phyloP scores from a whole-genome alignment of 2,329 filamentous ascomycete genomes.

The Plectosphaerella sp. region DNA sequence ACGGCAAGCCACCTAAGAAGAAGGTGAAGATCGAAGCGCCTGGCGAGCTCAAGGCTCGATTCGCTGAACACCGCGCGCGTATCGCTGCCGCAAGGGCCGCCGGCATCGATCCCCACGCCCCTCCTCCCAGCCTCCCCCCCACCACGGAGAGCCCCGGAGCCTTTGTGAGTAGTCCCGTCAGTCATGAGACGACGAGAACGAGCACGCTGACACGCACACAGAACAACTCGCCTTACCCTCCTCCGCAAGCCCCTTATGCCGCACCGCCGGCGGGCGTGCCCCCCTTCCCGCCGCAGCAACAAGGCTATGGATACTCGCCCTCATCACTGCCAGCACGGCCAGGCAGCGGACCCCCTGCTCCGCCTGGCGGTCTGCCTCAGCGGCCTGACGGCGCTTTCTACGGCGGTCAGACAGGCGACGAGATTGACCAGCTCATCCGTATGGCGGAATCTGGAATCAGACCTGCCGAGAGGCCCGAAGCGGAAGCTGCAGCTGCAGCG shows the following conservation, averaged over 20 bases:
- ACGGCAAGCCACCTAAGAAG: conserved; percentile 62
- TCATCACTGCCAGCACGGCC: conserved; percentile 43
- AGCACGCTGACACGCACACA: conserved; percentile 14
- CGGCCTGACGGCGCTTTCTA: conserved; percentile 31
- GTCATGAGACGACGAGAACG: neutral
- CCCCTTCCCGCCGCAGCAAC: conserved; percentile 8
- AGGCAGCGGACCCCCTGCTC: conserved; percentile 29
- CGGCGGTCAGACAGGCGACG: conserved; percentile 44
- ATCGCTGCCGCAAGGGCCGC: conserved; percentile 56
- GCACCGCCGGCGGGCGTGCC: conserved; percentile 24
- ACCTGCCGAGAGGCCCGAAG: conserved; percentile 35
- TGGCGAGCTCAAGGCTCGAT: conserved; percentile 73
- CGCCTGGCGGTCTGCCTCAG: conserved; percentile 37
- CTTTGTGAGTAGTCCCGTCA: conserved; percentile 49
- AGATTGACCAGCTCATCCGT: conserved; percentile 62
- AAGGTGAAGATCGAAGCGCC: conserved; percentile 70
- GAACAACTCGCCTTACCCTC: conserved; percentile 34
- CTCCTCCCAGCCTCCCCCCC: conserved; percentile 11
- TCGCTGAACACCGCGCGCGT: conserved; percentile 72
- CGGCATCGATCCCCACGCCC: conserved; percentile 40
- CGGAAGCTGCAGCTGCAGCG: conserved; percentile 33
- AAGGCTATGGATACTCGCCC: conserved; percentile 24
- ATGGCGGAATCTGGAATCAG: conserved; percentile 60
- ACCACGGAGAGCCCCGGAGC: conserved; percentile 43
- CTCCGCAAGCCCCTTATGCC: conserved; percentile 27